These are phyloP conservation scores for Lyophyllum shimeji DNA, from an alignment of 768 basidiomycete species.

Conservation along the genomic window DNA sequence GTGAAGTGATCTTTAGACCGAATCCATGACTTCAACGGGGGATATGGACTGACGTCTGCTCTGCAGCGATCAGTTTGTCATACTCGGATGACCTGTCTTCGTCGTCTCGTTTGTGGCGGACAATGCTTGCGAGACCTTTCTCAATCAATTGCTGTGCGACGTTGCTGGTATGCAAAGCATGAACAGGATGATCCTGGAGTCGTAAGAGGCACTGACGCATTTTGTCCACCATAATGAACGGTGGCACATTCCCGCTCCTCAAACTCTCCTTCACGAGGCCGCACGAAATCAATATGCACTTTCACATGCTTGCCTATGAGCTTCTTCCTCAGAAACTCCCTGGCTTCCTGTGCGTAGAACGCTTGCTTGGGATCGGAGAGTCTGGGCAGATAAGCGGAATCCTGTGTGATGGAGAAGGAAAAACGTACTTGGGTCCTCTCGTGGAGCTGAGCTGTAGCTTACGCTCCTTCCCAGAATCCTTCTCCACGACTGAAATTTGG, in stretches of 20 bases:
- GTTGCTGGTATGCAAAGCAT: slow-evolving; percentile 53
- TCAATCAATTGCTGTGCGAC: slow-evolving; percentile 92
- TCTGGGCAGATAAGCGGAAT: slow-evolving; percentile 34
- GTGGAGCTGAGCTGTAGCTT: slow-evolving; percentile 88
- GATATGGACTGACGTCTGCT: slow-evolving; percentile 70
- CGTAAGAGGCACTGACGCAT: slow-evolving; percentile 52
- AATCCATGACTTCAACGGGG: not conserved
- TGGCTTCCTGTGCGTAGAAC: slow-evolving; percentile 87
- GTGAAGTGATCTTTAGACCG: slow-evolving; percentile 10
- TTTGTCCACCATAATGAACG: slow-evolving; percentile 79
- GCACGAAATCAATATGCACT: slow-evolving; percentile 85
- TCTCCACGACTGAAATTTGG: slow-evolving; percentile 79
- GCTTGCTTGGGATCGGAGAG: slow-evolving; percentile 84
- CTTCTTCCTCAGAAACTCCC: slow-evolving; percentile 89
- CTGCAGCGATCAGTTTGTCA: slow-evolving; percentile 93
- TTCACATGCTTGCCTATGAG: slow-evolving; percentile 89
- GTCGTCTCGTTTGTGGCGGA: slow-evolving; percentile 93
- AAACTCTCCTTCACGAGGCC: slow-evolving; percentile 89
- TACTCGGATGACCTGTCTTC: slow-evolving; percentile 96
- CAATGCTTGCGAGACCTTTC: slow-evolving; percentile 85
- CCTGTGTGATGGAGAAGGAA: not conserved
- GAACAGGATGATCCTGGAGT: not conserved
- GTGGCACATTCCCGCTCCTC: slow-evolving; percentile 94
- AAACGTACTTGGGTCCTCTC: slow-evolving; percentile 70
- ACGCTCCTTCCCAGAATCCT: slow-evolving; percentile 72